Base-by-base conservation (phyloP, 441 rosid species). In the Populus hybrid region DNA sequence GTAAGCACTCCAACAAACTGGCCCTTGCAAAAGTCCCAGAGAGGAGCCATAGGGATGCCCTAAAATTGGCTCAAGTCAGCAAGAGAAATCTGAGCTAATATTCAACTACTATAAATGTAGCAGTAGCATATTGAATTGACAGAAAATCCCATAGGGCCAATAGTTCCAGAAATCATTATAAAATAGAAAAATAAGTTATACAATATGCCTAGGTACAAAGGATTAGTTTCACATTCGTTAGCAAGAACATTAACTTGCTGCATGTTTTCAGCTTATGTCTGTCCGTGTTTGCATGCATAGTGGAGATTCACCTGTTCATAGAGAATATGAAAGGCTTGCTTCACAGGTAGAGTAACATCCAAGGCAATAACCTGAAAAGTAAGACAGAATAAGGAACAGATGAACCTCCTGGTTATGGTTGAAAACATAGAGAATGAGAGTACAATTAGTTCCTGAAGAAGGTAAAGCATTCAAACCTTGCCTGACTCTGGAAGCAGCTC, bases 401-500 rank as follows among this genome's bases (percentile, higher is more conserved):
- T 64, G 12, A 69, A 36, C 53, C 21, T 28, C 23, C 23, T 6
- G 28, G 45, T n/a, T 36, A 12, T 64, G 18, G 53, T 9, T 38
- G 36, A 29, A 74, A 28, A 65, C 67, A 65, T 26, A 68, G 71
- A 38, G 36, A 35, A 73, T 16, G 28, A 72, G 40, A 73, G 64
- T 29, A 78, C 6, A 11, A 74, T 29, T 71, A 72, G 77, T 56
- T 83, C 31, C 5, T 28, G 26, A 56, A 75, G 73, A 79, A 82
- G 84, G 83, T 64, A 80, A 81, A 72, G 83, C 77, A 75, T 75
- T 80, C 90, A 84, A 83, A 90, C 93, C 93, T 90, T 90, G 90
- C 93, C 93, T 75, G 93, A 90, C 87, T 90, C 89, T 35, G 93
- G 93, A 79, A 90, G 89, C 82, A 90, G 82, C 83, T 90, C 93